Percentiles rank a stretch among this genome's conserved stretches.
Evolutionary conservation across 495 filamentous ascomycete species (phyloP).

Genomic region (Oleoguttula mirabilis): DNA sequence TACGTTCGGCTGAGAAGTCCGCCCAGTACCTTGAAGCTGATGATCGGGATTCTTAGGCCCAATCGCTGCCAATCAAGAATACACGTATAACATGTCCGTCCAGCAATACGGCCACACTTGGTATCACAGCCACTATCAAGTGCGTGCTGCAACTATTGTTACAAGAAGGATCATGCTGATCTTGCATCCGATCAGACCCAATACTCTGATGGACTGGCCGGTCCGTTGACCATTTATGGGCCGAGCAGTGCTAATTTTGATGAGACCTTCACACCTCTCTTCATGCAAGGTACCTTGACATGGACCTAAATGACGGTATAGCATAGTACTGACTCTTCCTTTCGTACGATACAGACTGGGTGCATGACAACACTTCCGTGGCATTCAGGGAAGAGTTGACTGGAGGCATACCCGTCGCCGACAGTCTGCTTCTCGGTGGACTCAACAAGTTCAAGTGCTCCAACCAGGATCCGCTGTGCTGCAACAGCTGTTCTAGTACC

Average conservation of each 20-base stretch:
- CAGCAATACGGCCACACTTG: constrained; percentile 27
- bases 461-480: constrained; percentile 7
- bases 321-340: no score
- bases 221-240: constrained; percentile 6
- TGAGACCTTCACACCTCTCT: constrained; percentile 1
- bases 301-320: no score
- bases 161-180: no score
- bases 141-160: no score
- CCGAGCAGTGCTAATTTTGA: constrained; percentile 7
- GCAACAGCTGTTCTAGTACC: background rate
- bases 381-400: constrained; percentile 1
- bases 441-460: constrained; percentile 4
- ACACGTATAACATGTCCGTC: background rate
- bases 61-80: background rate
- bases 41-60: background rate
- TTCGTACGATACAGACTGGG: no score
- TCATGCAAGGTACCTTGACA: no score
- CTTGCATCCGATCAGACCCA: constrained; percentile 6
- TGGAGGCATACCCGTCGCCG: constrained; percentile 2
- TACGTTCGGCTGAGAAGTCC: background rate
- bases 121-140: constrained; percentile 28
- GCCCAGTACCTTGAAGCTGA: background rate
- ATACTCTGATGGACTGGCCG: constrained; percentile 8
- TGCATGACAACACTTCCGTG: constrained; percentile 1
- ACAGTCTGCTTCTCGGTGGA: constrained; percentile 4